Conservation (phyloP, 73 alveolate genomes). For the Blepharisma japonicum region DNA sequence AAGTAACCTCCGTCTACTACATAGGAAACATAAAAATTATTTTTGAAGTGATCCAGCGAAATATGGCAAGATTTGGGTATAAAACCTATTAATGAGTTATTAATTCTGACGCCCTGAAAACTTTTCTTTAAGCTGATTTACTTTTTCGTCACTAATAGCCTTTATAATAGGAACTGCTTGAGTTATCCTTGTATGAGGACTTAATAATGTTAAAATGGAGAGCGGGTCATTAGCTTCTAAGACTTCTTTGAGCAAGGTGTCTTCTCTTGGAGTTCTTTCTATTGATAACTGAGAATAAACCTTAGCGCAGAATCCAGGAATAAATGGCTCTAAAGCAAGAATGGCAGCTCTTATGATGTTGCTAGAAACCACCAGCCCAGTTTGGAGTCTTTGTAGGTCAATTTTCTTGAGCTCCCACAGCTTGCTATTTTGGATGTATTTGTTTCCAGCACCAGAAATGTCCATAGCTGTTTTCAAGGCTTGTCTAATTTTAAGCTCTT, state of each 20-base stretch:
- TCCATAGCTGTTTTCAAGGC: conserved; percentile 86
- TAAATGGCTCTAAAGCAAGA: conserved; percentile 89
- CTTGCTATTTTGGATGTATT: conserved; percentile 70
- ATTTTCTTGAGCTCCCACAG: conserved; percentile 87
- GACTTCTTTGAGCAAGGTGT: conserved; percentile 15
- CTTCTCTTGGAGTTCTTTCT: conserved; percentile 21
- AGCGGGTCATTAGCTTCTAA: background rate
- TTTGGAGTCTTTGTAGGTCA: conserved; percentile 69
- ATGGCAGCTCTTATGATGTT: conserved; percentile 76
- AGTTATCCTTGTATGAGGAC: background rate
- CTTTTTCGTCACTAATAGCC: background rate
- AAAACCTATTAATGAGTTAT: background rate
- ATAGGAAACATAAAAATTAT: background rate
- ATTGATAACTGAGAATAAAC: conserved; percentile 50
- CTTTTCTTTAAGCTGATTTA: background rate
- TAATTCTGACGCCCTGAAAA: conserved; percentile 4
- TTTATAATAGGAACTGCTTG: background rate
- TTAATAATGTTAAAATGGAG: background rate
- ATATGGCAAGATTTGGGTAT: conserved; percentile 25
- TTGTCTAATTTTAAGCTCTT: conserved; percentile 79
- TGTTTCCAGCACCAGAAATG: conserved; percentile 81
- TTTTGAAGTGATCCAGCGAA: conserved; percentile 19
- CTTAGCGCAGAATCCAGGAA: conserved; percentile 95
- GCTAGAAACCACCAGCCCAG: conserved; percentile 63
- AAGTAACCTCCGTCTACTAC: conserved; percentile 18